A percentile compares a stretch with the other conserved stretches of the same genome.
phyloP scores from a whole-genome alignment of 371 early-diverging fungal genomes.

The Mucor indicus region DNA sequence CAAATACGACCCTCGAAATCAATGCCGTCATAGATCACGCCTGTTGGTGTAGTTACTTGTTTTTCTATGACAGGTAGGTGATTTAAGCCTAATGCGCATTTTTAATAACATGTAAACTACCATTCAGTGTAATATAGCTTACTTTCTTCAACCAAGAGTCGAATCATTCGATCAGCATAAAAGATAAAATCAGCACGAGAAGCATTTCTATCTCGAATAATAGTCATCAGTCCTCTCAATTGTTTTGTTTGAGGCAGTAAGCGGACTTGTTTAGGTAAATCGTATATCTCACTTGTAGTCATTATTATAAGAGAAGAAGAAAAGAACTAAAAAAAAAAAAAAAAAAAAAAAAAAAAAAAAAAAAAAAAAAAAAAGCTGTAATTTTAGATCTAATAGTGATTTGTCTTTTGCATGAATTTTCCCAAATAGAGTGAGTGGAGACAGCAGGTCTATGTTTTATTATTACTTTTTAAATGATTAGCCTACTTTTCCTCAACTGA shows the following conservation, averaged over 20 bases:
- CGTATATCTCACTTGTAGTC: no score
- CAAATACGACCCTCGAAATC: conserved; percentile 88
- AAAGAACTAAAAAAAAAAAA: no score
- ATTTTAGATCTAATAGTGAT: no score
- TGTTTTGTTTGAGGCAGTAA: conserved; percentile 74
- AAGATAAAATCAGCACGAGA: conserved; percentile 90
- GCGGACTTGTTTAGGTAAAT: conserved; percentile 64
- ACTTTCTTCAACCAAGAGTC: conserved; percentile 90
- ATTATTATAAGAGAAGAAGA: no score
- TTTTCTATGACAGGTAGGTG: conserved; percentile 82
- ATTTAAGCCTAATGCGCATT: conserved; percentile 65
- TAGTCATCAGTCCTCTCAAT: conserved; percentile 80
- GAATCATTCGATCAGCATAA: conserved; percentile 89
- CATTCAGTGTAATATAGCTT: background rate
- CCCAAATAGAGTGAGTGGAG: no score
- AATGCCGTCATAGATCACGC: conserved; percentile 68
- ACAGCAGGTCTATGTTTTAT: no score
- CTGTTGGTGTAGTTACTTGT: conserved; percentile 76
- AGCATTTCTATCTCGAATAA: conserved; percentile 79
- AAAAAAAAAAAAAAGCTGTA: no score
- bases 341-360: no score
- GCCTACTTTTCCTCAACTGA: background rate
- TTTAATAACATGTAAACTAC: background rate
- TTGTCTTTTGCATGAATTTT: no score
- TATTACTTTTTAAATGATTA: no score